Conservation (phyloP, 176 grass and related monocot genomes). For the Hsuehochloa calcarea region DNA sequence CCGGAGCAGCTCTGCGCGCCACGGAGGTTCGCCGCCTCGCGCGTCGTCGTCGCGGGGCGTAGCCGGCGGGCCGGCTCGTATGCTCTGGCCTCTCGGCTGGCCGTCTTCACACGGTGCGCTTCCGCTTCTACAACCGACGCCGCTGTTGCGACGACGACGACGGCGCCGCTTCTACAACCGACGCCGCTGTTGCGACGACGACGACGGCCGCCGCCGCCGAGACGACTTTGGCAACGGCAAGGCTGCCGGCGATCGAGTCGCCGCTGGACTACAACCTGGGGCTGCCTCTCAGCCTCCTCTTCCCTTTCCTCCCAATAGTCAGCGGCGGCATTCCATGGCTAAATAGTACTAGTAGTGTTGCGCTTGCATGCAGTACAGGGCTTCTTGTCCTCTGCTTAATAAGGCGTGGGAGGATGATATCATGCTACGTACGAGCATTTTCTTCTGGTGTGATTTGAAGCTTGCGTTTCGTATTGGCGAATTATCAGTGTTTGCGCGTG, state of each 20-base stretch:
- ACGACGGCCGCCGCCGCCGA: background rate
- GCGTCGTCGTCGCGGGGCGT: background rate
- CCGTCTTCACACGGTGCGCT: background rate
- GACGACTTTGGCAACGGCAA: background rate
- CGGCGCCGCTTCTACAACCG: background rate
- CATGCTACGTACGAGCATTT: background rate
- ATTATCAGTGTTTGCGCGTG: background rate
- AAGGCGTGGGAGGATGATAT: background rate
- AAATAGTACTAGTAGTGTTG: background rate
- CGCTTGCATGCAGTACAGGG: background rate
- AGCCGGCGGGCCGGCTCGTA: background rate
- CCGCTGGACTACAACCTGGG: background rate
- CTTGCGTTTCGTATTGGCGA: background rate
- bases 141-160: background rate
- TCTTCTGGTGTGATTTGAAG: background rate
- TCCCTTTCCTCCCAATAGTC: constrained; percentile 16
- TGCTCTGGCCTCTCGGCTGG: background rate
- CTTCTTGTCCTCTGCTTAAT: background rate
- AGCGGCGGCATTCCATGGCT: background rate
- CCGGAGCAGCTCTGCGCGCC: constrained; percentile 1
- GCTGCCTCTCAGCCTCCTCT: background rate
- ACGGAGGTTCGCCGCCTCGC: background rate
- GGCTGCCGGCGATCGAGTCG: background rate
- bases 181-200: background rate
- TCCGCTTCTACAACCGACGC: background rate